Evolutionary conservation across 2,329 filamentous ascomycete genomes (phyloP), one percentile per base, ranked within the genome.

Genomic region (Sporothrix phasma): DNA sequence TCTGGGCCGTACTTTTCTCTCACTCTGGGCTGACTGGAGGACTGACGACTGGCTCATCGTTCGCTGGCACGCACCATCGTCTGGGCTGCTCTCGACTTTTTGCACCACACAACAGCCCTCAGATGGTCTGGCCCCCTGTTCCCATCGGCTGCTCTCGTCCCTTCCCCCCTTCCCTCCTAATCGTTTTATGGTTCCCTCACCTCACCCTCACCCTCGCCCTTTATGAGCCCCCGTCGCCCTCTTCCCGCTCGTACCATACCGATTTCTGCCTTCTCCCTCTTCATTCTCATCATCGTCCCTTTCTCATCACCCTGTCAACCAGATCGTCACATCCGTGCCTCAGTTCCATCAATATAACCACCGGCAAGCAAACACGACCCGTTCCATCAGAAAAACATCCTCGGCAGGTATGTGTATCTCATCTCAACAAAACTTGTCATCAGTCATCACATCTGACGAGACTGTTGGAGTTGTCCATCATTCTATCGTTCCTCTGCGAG

Each of bases 301-400:
- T 62, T 54, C 45, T 54, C 49, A 63, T 34, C 61, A 39, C 22
- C 3, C 39, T 26, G 56, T 39, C 61, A 54, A 54, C 47, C 37
- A 46, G 8, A 49, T 56, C 43, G 13, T 53, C 29, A 29, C 49
- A 29, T n/a, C 41, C 22, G 22, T 24, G n/a, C 61, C 61, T n/a
- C 29, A 17, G 54, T 62, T 54, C 61, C 47, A 54, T 54, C 61
- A 54, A 43, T 37, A 53, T 37, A 22, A 43, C 37, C 6, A 4
- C 37, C 29, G 11, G n/a, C 13, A 26, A 7, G 15, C 39, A 56
- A 39, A 6, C 31, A 24, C 31, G 24, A 56, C 19, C 31, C 13
- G 10, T 13, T 15, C n/a, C 19, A 24, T 56, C 37, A 34, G 24
- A 31, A 54, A 37, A 31, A 34, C 17, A 31, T 62, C 60, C 29